Conservation (phyloP, 2,329 filamentous ascomycete genomes). For the Dothidotthia symphoricarpi region DNA sequence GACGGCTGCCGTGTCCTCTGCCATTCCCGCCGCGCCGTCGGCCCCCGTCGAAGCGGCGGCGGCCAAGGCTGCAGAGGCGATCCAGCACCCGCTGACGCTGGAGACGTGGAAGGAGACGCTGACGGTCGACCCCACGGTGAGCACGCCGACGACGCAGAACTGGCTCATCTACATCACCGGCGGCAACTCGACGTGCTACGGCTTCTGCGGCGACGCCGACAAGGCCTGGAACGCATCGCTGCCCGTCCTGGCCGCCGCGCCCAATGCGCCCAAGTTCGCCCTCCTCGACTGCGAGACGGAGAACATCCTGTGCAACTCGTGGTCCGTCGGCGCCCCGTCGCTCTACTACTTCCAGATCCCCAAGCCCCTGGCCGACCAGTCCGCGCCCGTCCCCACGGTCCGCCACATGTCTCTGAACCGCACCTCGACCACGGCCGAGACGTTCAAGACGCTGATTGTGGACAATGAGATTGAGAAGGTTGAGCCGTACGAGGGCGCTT, state of each 20-base stretch:
- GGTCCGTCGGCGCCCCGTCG: constrained; percentile 63
- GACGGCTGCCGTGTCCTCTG: constrained; percentile 56
- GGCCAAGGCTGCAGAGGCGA: constrained; percentile 52
- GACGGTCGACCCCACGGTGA: constrained; percentile 57
- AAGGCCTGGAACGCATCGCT: constrained; percentile 62
- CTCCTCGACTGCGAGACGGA: constrained; percentile 72
- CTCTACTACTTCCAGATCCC: constrained; percentile 66
- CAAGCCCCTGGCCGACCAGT: constrained; percentile 60
- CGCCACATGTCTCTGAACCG: constrained; percentile 67
- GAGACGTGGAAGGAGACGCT: constrained; percentile 70
- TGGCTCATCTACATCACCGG: constrained; percentile 75
- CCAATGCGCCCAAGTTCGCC: constrained; percentile 65
- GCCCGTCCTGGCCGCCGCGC: constrained; percentile 59
- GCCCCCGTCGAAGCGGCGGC: constrained; percentile 48
- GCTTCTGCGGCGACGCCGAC: constrained; percentile 64
- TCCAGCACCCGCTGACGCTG: constrained; percentile 61
- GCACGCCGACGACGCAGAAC: constrained; percentile 63
- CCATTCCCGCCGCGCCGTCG: constrained; percentile 44
- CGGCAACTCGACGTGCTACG: constrained; percentile 75
- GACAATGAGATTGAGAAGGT: constrained; percentile 58
- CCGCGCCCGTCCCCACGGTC: constrained; percentile 62
- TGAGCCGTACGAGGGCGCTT: constrained; percentile 61
- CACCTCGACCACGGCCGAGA: constrained; percentile 64
- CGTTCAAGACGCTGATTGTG: constrained; percentile 60
- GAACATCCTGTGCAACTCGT: constrained; percentile 71